phyloP scores from a whole-genome alignment of 2,329 filamentous ascomycete species.

The Fusarium sp. region DNA sequence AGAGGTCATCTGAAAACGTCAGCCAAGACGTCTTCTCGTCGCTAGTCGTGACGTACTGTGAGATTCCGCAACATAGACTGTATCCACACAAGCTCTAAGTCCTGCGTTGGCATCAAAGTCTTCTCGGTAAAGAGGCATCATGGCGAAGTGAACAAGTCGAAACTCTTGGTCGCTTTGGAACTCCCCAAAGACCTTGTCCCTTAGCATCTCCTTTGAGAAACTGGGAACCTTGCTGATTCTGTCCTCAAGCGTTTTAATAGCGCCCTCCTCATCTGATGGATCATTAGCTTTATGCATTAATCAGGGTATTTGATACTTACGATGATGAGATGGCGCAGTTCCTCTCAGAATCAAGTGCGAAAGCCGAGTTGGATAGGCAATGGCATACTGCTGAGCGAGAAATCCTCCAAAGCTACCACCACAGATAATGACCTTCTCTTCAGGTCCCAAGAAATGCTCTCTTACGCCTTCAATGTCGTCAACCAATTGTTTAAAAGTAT shows the following conservation, averaged over 20 bases:
- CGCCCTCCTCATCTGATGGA: conserved; percentile 29
- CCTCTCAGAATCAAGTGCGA: conserved; percentile 29
- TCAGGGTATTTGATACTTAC: neutral
- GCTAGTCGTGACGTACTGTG: conserved; percentile 19
- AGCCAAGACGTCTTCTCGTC: neutral
- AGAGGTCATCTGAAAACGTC: conserved; percentile 14
- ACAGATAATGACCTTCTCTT: conserved; percentile 21
- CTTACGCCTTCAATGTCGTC: conserved; percentile 28
- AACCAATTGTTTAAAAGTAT: conserved; percentile 31
- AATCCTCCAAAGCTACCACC: conserved; percentile 34
- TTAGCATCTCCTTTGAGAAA: conserved; percentile 27
- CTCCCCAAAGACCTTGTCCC: conserved; percentile 29
- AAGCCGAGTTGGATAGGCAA: conserved; percentile 14
- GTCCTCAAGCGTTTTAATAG: conserved; percentile 18
- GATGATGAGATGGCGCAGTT: conserved; percentile 31
- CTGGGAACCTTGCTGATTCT: conserved; percentile 21
- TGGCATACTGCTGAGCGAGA: conserved; percentile 31
- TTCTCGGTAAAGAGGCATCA: conserved; percentile 31
- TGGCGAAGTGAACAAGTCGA: conserved; percentile 28
- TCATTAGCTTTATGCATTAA: neutral
- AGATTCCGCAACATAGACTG: conserved; percentile 30
- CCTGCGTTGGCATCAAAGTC: conserved; percentile 24
- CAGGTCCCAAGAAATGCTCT: conserved; percentile 7
- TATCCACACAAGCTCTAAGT: conserved; percentile 7
- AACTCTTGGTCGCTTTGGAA: conserved; percentile 26